A percentile compares a stretch with the other conserved stretches of the same genome.
These are phyloP conservation scores for Picochlorum sp. DNA, from an alignment of 139 green algal genomes.

Conservation along the genomic window DNA sequence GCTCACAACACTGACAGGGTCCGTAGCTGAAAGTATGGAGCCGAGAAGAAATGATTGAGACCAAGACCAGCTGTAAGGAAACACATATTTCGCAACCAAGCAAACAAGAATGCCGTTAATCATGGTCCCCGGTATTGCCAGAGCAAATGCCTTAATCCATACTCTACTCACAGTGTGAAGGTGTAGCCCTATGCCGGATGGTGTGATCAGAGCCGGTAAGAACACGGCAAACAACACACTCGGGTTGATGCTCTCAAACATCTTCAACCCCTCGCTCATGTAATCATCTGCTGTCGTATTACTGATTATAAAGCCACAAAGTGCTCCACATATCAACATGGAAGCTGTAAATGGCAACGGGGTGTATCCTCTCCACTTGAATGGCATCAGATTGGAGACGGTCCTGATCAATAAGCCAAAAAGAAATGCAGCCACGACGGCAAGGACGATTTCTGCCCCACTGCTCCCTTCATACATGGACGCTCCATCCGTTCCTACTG, in stretches of 20 bases:
- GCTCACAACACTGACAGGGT: slow-evolving; percentile 67
- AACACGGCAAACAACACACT: slow-evolving; percentile 50
- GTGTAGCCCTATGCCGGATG: slow-evolving; percentile 33
- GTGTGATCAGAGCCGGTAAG: slow-evolving; percentile 48
- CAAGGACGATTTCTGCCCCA: not conserved
- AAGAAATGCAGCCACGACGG: not conserved
- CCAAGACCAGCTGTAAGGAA: slow-evolving; percentile 62
- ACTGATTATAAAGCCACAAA: not conserved
- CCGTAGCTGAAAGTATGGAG: slow-evolving; percentile 54
- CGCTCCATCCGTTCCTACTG: not conserved
- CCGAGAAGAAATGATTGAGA: slow-evolving; percentile 44
- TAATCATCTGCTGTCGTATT: slow-evolving; percentile 3
- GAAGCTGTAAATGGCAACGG: slow-evolving; percentile 6
- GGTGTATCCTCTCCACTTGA: not conserved
- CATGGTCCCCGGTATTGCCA: slow-evolving; percentile 43
- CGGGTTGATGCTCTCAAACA: slow-evolving; percentile 42
- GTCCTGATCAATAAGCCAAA: not conserved
- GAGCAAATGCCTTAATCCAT: slow-evolving; percentile 17
- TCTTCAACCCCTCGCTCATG: not conserved
- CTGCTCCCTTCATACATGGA: not conserved
- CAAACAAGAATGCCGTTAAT: slow-evolving; percentile 36
- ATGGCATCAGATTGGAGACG: not conserved
- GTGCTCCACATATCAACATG: slow-evolving; percentile 6
- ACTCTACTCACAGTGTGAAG: slow-evolving; percentile 42
- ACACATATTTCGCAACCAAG: slow-evolving; percentile 38